Base-by-base conservation (phyloP, 371 early-diverging fungal genomes). In the Blastocladiella emersonii region DNA sequence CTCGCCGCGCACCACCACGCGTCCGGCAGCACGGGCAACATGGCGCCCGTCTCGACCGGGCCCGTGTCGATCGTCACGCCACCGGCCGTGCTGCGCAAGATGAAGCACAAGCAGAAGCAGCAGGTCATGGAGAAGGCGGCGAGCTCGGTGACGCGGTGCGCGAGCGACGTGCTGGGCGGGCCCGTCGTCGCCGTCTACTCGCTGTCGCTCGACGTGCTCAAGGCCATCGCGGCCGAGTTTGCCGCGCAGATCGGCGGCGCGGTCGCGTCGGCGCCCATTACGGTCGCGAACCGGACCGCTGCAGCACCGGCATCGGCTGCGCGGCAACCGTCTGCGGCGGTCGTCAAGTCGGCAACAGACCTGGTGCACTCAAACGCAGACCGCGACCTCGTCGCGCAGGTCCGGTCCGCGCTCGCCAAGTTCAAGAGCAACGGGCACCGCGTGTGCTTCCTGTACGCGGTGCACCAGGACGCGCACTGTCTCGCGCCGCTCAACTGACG, bases 21-120 rank as follows among this genome's bases (percentile, higher is more conserved):
- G 56, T 36, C 35, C n/a, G 39, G 44, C 23, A 34, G 45, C 25
- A 65, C 17, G 35, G 15, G 10, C 17, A 64, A 32, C n/a, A n/a
- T 21, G 21, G 25, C 64, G 25, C 51, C 25, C 1, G 51, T 34
- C 36, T 23, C 34, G 23, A 41, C 27, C 27, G 34, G 57, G 19
- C 57, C 23, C 17, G 56, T 67, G 12, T 25, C 8, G 6, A 25
- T 66, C 34, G 41, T 65, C 32, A 64, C 23, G 48, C 51, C 64
- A n/a, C n/a, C 61, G 19, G 66, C 39, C 19, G 61, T 56, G 35
- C 36, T 62, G 32, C 25, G 63, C 1, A 71, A 71, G 60, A 64
- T 85, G 67, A 85, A 85, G 61, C 85, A 86, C 60, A 86, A 85
- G 70, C 86, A 84, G 43, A 81, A 83, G 64, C 77, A 82, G 25